Evolutionary conservation across 257 asterid species (phyloP).

Genomic region (Rauvolfia tetraphylla): DNA sequence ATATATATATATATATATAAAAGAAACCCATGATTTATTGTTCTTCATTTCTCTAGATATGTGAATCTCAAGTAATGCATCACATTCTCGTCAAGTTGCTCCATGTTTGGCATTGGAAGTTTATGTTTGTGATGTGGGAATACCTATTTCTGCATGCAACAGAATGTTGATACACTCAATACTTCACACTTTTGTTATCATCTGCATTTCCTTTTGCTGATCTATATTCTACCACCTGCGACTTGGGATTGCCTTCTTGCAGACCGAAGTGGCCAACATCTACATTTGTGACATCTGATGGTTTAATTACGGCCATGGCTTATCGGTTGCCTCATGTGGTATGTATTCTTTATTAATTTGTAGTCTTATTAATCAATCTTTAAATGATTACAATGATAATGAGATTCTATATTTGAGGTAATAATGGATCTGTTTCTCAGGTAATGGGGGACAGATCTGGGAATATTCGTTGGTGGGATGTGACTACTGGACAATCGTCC

Average conservation of each 20-base stretch:
- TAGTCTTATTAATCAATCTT: constrained; percentile 12
- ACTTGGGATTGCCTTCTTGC: constrained; percentile 26
- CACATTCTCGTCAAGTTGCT: background rate
- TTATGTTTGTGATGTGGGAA: background rate
- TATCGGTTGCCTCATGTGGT: constrained; percentile 99
- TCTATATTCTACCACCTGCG: background rate
- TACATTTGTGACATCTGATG: constrained; percentile 80
- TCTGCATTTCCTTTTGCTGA: background rate
- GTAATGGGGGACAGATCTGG: constrained; percentile 99
- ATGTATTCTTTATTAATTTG: constrained; percentile 28
- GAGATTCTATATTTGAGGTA: constrained; percentile 28
- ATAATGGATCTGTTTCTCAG: constrained; percentile 43
- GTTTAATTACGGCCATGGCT: constrained; percentile 95
- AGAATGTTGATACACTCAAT: background rate
- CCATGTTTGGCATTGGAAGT: background rate
- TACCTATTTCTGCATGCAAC: background rate
- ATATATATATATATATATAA: background rate
- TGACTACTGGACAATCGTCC: constrained; percentile 92
- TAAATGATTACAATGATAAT: constrained; percentile 13
- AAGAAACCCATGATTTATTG: too few species aligned
- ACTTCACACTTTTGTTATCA: background rate
- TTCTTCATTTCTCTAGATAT: background rate
- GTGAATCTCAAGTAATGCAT: background rate
- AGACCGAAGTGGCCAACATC: constrained; percentile 99
- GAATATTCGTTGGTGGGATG: constrained; percentile 99